phyloP scores from a whole-genome alignment of 192 early-diverging fungal species.

The Entomortierella parvispora region DNA sequence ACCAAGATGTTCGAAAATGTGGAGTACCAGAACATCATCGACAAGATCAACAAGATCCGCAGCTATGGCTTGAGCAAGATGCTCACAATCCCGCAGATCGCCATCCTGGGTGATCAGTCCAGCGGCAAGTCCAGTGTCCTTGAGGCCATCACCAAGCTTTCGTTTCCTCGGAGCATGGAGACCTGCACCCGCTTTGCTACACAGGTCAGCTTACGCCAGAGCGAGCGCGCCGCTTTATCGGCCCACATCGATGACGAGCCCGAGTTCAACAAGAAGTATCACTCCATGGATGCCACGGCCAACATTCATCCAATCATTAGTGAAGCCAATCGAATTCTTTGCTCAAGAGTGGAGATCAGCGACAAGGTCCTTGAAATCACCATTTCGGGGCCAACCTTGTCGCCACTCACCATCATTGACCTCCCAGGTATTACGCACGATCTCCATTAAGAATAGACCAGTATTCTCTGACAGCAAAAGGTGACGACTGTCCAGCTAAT shows the following conservation, averaged over 20 bases:
- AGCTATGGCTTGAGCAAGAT: constrained; percentile 40
- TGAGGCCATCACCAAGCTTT: constrained; percentile 33
- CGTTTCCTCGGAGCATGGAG: constrained; percentile 28
- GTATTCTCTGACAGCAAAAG: too few species aligned
- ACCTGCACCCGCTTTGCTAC: constrained; percentile 45
- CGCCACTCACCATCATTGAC: constrained; percentile 1
- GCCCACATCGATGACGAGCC: constrained; percentile 31
- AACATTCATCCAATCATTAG: neutral
- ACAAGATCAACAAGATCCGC: constrained; percentile 42
- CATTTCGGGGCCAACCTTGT: neutral
- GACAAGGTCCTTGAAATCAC: constrained; percentile 8
- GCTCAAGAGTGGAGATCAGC: neutral
- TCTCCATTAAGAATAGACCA: too few species aligned
- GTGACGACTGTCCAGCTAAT: too few species aligned
- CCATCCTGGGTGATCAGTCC: constrained; percentile 43
- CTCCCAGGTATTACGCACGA: neutral
- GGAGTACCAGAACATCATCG: constrained; percentile 31
- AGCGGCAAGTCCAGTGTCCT: constrained; percentile 42
- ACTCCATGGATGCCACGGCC: neutral
- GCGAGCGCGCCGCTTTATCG: constrained; percentile 13
- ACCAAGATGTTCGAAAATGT: constrained; percentile 23
- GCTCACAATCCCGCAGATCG: constrained; percentile 42
- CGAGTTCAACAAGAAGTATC: constrained; percentile 26
- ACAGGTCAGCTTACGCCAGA: constrained; percentile 29
- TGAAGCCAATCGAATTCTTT: neutral